A percentile compares a stretch with the other conserved stretches of the same genome.
Evolutionary conservation across 352 stramenopile species (phyloP).

Genomic region (Aphanomyces invadans): DNA sequence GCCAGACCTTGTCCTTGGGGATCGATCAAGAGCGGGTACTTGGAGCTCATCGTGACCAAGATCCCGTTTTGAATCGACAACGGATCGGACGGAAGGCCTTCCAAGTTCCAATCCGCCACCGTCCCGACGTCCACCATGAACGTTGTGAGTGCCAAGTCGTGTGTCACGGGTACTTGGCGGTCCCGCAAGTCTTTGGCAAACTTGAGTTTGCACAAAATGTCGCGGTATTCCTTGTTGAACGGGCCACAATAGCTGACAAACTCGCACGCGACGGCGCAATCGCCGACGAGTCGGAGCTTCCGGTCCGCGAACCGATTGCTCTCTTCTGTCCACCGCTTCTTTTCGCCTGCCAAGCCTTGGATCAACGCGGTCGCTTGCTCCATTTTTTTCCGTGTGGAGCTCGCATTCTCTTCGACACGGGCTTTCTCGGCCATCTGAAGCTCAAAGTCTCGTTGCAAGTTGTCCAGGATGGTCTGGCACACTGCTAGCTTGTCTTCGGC

Average conservation of each 20-base stretch:
- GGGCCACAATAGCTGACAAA: slow-evolving; percentile 87
- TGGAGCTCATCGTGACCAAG: slow-evolving; percentile 62
- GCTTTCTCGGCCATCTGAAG: slow-evolving; percentile 82
- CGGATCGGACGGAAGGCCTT: slow-evolving; percentile 78
- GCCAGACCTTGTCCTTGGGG: slow-evolving; percentile 83
- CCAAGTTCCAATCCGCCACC: slow-evolving; percentile 83
- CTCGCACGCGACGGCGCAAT: slow-evolving; percentile 75
- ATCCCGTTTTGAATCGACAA: slow-evolving; percentile 89
- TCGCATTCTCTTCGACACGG: slow-evolving; percentile 78
- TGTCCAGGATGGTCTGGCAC: slow-evolving; percentile 53
- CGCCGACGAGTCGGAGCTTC: slow-evolving; percentile 75
- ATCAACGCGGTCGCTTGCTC: slow-evolving; percentile 85
- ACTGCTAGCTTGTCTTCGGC: slow-evolving; percentile 64
- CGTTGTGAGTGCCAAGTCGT: slow-evolving; percentile 44
- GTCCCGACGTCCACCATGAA: slow-evolving; percentile 76
- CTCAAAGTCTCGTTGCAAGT: slow-evolving; percentile 83
- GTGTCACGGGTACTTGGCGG: slow-evolving; percentile 59
- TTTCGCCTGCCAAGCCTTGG: slow-evolving; percentile 74
- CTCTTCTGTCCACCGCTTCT: slow-evolving; percentile 83
- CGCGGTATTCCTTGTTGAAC: slow-evolving; percentile 84
- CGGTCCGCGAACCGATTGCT: slow-evolving; percentile 77
- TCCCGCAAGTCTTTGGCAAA: slow-evolving; percentile 60
- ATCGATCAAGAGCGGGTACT: slow-evolving; percentile 85
- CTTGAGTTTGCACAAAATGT: slow-evolving; percentile 46
- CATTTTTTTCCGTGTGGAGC: slow-evolving; percentile 82